These are phyloP conservation scores for Aspergillus vadensis DNA, from an alignment of 2,329 filamentous ascomycete genomes.

Conservation along the genomic window DNA sequence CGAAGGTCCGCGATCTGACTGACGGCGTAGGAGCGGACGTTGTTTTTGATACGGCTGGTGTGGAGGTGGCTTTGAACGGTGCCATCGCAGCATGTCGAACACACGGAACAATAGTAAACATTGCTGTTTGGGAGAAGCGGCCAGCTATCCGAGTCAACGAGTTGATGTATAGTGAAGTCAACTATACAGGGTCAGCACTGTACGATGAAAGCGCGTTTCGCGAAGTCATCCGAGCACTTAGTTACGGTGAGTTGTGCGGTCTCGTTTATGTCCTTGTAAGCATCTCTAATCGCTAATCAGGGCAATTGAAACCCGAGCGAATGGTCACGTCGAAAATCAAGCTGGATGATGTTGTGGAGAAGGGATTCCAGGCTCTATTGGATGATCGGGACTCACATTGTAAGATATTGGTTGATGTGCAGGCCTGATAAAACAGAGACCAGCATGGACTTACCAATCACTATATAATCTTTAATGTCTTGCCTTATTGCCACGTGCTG, in stretches of 20 bases:
- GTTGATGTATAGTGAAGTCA: conserved; percentile 56
- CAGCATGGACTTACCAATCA: neutral
- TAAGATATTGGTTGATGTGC: conserved; percentile 54
- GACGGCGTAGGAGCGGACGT: conserved; percentile 55
- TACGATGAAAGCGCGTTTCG: conserved; percentile 58
- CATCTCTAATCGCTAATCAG: conserved; percentile 30
- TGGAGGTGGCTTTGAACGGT: conserved; percentile 51
- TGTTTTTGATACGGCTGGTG: conserved; percentile 64
- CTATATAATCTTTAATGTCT: neutral
- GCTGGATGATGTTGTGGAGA: conserved; percentile 58
- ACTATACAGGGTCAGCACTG: conserved; percentile 51
- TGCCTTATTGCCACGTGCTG: no score
- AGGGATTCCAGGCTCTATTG: conserved; percentile 59
- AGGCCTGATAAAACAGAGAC: conserved; percentile 11
- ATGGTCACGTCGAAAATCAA: conserved; percentile 65
- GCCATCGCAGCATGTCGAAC: conserved; percentile 54
- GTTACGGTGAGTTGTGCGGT: conserved; percentile 16
- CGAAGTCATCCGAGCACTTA: conserved; percentile 58
- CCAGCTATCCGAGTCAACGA: conserved; percentile 58
- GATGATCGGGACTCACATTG: conserved; percentile 63
- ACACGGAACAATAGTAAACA: conserved; percentile 62
- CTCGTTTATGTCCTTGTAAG: neutral
- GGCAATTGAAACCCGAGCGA: conserved; percentile 52
- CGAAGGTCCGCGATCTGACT: conserved; percentile 51
- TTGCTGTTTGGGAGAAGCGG: conserved; percentile 65